Conservation (phyloP, 495 filamentous ascomycete species). For the Xylaria castorea region DNA sequence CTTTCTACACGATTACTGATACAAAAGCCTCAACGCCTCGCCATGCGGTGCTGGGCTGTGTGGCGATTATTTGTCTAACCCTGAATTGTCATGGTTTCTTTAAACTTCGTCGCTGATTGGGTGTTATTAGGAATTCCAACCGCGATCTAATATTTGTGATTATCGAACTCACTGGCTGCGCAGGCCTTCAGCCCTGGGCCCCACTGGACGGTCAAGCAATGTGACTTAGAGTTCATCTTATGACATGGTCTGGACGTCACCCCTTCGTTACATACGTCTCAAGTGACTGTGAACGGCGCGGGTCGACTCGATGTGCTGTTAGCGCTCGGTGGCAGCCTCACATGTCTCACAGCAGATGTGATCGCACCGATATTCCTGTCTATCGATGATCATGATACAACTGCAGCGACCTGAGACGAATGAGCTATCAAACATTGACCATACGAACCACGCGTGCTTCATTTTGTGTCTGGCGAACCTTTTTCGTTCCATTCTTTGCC, state of each 20-base stretch:
- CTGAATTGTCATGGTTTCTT: neutral
- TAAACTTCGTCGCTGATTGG: neutral
- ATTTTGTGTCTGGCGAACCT: conserved; percentile 29
- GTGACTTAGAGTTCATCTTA: neutral
- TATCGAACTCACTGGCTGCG: conserved; percentile 16
- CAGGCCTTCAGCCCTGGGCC: neutral
- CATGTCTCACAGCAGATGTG: conserved; percentile 50
- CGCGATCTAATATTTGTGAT: neutral
- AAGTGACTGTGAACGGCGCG: neutral
- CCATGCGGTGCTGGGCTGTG: conserved; percentile 9
- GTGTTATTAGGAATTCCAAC: neutral
- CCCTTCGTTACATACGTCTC: conserved; percentile 13
- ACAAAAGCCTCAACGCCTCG: conserved; percentile 28
- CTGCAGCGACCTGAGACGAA: conserved; percentile 43
- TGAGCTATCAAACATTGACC: neutral
- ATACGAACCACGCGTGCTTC: neutral
- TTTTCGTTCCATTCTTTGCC: conserved; percentile 48
- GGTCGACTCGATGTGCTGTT: conserved; percentile 10
- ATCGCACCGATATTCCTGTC: conserved; percentile 47
- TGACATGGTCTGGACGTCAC: neutral
- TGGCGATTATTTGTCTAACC: conserved; percentile 1
- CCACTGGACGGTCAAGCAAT: neutral
- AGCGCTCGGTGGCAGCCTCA: conserved; percentile 40
- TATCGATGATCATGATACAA: conserved; percentile 50
- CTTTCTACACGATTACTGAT: conserved; percentile 27